phyloP scores from a whole-genome alignment of 441 rosid genomes.

The Capsella rubella region DNA sequence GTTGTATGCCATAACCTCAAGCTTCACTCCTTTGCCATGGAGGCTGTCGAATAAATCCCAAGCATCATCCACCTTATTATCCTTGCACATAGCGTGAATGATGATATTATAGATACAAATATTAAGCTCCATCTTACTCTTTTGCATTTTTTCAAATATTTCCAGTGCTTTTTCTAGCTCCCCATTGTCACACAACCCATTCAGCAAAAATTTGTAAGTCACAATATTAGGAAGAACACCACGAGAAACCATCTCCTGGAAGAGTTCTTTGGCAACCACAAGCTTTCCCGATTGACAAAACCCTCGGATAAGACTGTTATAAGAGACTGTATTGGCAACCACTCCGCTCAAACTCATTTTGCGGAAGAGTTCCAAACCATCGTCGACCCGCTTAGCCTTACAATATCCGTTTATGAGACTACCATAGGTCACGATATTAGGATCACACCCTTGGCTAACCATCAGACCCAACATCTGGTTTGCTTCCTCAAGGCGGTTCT shows the following conservation, averaged over 20 bases:
- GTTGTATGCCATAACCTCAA: background rate
- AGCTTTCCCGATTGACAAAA: slow-evolving; percentile 24
- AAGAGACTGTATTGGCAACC: background rate
- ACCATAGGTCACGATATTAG: background rate
- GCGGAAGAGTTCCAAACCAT: slow-evolving; percentile 28
- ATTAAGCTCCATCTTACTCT: slow-evolving; percentile 20
- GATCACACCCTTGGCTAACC: slow-evolving; percentile 26
- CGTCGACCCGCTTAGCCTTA: slow-evolving; percentile 26
- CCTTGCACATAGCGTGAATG: slow-evolving; percentile 42
- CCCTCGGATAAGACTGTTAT: slow-evolving; percentile 20
- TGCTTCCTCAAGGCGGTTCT: slow-evolving; percentile 24
- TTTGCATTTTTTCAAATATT: slow-evolving; percentile 23
- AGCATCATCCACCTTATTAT: slow-evolving; percentile 24
- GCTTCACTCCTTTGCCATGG: slow-evolving; percentile 16
- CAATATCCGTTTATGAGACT: slow-evolving; percentile 35
- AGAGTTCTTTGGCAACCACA: slow-evolving; percentile 8
- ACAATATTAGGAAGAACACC: slow-evolving; percentile 19
- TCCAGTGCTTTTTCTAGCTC: background rate
- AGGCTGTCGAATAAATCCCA: slow-evolving; percentile 24
- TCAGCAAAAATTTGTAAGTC: slow-evolving; percentile 31
- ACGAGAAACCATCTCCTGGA: slow-evolving; percentile 35
- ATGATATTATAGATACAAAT: slow-evolving; percentile 24
- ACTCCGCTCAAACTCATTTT: background rate
- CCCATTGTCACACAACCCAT: slow-evolving; percentile 38
- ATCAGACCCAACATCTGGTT: slow-evolving; percentile 24